Evolutionary conservation across 129 eudicot genomes (phyloP), one percentile per base, ranked within the genome.

Genomic region (Calendula officinalis): DNA sequence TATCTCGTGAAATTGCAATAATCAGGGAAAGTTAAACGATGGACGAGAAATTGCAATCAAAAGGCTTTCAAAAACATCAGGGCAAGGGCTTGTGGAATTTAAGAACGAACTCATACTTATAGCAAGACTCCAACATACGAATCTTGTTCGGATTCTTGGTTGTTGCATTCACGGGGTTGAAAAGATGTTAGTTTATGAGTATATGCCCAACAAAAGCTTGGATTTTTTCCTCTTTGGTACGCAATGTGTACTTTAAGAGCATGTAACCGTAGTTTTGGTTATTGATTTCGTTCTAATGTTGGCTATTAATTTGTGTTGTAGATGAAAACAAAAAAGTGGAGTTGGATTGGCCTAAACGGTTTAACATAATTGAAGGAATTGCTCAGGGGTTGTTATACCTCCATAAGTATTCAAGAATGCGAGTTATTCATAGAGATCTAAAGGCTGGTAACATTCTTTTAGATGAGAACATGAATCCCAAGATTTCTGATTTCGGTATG

Each of bases 401-500:
- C 60, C 85, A 83, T 59, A 78, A 69, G 5, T 84, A 83, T 53
- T 83, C 89, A 3, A 80, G 85, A 68, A 50, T 83, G 53, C 56
- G 77, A 56, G 78, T 83, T 30, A 79, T 83, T 53, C 89, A 83
- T 16, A 80, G 89, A 51, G 85, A 83, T 69, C 74, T 83, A 33
- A 83, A 83, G 48, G 80, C 82, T 7, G 75, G 78, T 68, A 79
- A 83, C n/a, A 68, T 83, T 9, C 53, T 83, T 34, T 43, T 83
- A 11, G 85, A 80, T 66, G 62, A 44, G 6, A 46, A 22, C 13
- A 52, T 83, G 78, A 77, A 83, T 40, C 78, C 89, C 9, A 83
- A 83, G 62, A 83, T 83, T 12, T 76, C 89, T 10, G 85, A 83
- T 43, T 80, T 83, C 76, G 89, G 89, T 5, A 79, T 72, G 82